Base-by-base conservation (phyloP, 1,284 basidiomycete species). In the Leccinum pachyderme region DNA sequence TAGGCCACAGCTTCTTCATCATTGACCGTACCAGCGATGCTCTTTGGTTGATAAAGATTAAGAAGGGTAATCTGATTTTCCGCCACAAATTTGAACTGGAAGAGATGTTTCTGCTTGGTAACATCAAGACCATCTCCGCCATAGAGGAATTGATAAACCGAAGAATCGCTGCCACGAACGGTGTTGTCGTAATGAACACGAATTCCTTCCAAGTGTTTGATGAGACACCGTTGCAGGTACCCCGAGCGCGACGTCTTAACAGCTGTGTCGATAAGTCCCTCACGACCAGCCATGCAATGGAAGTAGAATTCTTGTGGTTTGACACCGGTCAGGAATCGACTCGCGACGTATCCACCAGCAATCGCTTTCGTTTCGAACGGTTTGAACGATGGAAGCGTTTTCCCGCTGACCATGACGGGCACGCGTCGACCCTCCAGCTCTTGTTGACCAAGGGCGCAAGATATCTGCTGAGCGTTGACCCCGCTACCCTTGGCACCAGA, bases 241-340 rank as follows among this genome's bases (percentile, higher is more conserved):
- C 97, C 97, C 9, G 97, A 99, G 61, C 97, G 93, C 61, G 92
- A 93, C 5, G 97, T 99, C 77, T 99, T 99, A 74, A 99, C 97
- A 49, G 97, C 97, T 9, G 97, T 99, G 72, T 99, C 97, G 68
- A 99, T 99, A 32, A 99, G 82, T 72, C 97, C 97, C 77, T 99
- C 97, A 65, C 97, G 87, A 52, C 97, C 97, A 57, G 97, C 95
- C 97, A 99, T 99, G 73, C 97, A 98, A 77, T 99, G 97, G 83
- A 99, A 99, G 78, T 98, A 99, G 77, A 98, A 99, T 73, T 99
- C 97, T 72, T 99, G 97, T 0, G 97, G 97, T 60, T 91, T 93
- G 70, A 99, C 89, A 57, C 97, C 97, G 18, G 97, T 99, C 78
- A 99, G 83, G 84, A 99, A 99, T 51, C 97, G 93, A 72, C 95